Base-by-base conservation (phyloP, 495 filamentous ascomycete species). In the Penicillium odoratum region DNA sequence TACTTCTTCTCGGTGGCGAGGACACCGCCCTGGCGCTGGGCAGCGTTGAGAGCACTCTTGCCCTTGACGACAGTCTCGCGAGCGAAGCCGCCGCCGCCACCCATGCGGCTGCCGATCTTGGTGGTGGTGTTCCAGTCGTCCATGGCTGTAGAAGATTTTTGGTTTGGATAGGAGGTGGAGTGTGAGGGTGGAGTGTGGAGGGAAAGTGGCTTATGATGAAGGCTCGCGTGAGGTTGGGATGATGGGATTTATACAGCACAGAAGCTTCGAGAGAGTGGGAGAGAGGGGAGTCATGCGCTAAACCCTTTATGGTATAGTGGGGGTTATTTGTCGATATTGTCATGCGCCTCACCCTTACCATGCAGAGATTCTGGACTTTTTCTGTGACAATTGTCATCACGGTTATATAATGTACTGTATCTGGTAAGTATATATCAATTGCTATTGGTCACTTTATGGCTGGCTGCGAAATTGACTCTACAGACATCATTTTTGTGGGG, bases 1-100 rank as follows among this genome's bases (percentile, higher is more conserved):
- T 78, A 94, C 74, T 97, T 98, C 88, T 99, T 99, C 81, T 98
- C 93, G 7, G 93, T 96, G 46, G 83, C 83, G 62, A 96, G 75
- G 63, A 93, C 69, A 10, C 81, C 79, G 43, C 94, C 94, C 33
- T 79, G 81, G 34, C 94, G 84, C 75, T 89, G 87, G 16, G 94
- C 94, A 55, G 93, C 92, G 76, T 99, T 99, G 62, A 94, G 74
- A 43, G 93, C 93, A 40, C 85, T 82, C 71, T 90, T 89, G 68
- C 94, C 90, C 75, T 87, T 85, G 69, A 98, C 81, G 63, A 95
- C 91, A 4, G 88, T 95, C 81, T 97, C 90, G 60, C 90, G 90
- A 47, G 82, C 69, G 47, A 74, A 78, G 61, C 83, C 89, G 51
- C 51, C 60, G 47, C 67, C 81, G 58, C 83, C 82, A 66, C 82